phyloP scores from a whole-genome alignment of 441 rosid genomes.

The Eruca vesicaria region DNA sequence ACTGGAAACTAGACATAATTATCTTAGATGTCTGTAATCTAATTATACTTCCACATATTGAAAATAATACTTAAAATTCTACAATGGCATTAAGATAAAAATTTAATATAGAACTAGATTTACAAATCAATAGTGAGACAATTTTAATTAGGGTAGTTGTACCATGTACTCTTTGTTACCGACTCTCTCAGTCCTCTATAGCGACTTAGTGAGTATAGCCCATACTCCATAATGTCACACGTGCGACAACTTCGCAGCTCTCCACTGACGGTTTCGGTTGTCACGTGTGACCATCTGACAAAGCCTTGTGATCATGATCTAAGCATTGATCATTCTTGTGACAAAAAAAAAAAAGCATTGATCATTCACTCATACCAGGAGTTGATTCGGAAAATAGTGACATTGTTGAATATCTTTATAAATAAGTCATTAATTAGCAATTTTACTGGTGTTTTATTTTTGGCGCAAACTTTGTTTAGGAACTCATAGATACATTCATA shows the following conservation, averaged over 20 bases:
- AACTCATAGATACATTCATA: not conserved
- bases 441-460: not conserved
- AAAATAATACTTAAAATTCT: not conserved
- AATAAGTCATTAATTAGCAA: not conserved
- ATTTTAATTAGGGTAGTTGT: not conserved
- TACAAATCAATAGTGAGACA: not conserved
- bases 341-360: too few species aligned
- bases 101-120: not conserved
- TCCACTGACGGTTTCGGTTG: slow-evolving; percentile 11
- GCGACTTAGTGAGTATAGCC: not conserved
- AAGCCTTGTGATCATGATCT: slow-evolving; percentile 14
- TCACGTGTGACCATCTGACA: slow-evolving; percentile 11
- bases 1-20: not conserved
- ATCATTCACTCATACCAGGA: not conserved
- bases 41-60: not conserved
- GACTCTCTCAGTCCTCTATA: not conserved
- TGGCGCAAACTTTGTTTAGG: not conserved
- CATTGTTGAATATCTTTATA: not conserved
- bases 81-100: not conserved
- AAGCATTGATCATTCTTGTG: not conserved
- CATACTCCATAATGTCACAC: slow-evolving; percentile 23
- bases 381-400: not conserved
- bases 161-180: not conserved
- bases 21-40: not conserved
- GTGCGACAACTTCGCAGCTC: slow-evolving; percentile 21